Percentiles rank a stretch among this genome's conserved stretches.
Evolutionary conservation across 768 basidiomycete genomes (phyloP).

Genomic region (Boletales sp.): DNA sequence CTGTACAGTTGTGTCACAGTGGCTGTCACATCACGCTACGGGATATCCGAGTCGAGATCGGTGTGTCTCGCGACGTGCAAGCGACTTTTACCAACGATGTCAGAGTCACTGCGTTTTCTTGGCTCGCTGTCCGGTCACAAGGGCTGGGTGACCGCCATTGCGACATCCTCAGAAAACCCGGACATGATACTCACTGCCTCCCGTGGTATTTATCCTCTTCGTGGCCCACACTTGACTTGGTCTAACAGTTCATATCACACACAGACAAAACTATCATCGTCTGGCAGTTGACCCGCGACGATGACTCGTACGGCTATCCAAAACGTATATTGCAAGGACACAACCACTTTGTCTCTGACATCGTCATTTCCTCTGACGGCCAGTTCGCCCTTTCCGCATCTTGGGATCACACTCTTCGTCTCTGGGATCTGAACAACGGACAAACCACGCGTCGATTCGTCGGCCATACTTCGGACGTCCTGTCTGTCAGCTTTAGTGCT

Average conservation of each 20-base stretch:
- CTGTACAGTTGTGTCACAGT: slow-evolving; percentile 64
- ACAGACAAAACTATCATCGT: slow-evolving; percentile 99
- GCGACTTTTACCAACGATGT: slow-evolving; percentile 45
- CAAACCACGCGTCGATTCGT: slow-evolving; percentile 95
- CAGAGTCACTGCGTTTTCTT: slow-evolving; percentile 86
- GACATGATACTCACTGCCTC: slow-evolving; percentile 99
- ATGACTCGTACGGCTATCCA: slow-evolving; percentile 90
- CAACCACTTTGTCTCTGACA: slow-evolving; percentile 99
- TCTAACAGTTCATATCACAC: slow-evolving; percentile 39
- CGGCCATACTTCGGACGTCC: slow-evolving; percentile 95
- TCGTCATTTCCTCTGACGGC: slow-evolving; percentile 98
- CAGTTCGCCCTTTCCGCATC: slow-evolving; percentile 99
- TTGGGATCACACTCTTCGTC: slow-evolving; percentile 99
- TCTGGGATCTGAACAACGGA: slow-evolving; percentile 99
- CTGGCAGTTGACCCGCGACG: slow-evolving; percentile 96
- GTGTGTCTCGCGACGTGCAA: slow-evolving; percentile 21
- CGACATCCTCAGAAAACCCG: slow-evolving; percentile 97
- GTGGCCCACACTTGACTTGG: slow-evolving; percentile 8
- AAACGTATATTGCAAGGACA: slow-evolving; percentile 97
- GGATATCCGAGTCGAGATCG: slow-evolving; percentile 11
- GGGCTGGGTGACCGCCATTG: slow-evolving; percentile 98
- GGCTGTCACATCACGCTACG: slow-evolving; percentile 50
- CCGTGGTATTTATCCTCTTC: slow-evolving; percentile 60
- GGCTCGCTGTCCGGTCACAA: slow-evolving; percentile 91
- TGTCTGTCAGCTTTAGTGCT: slow-evolving; percentile 98